Conservation (phyloP, 169 alveolate species). For the Cryptosporidium andersoni region DNA sequence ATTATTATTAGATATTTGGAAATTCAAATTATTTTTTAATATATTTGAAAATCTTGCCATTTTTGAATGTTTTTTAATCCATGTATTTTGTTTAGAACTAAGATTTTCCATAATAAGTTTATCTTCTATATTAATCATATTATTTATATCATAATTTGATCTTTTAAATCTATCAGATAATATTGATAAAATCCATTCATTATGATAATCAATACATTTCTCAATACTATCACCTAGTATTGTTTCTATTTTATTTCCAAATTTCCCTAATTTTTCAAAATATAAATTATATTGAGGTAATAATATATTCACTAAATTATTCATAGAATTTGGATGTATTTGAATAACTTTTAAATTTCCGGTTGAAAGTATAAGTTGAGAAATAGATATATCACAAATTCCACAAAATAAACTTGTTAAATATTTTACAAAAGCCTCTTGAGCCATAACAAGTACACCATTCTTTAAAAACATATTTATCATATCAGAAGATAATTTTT, state of each 20-base stretch:
- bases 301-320: background rate
- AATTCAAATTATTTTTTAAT: background rate
- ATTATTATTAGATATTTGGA: background rate
- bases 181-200: background rate
- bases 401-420: background rate
- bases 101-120: background rate
- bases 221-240: background rate
- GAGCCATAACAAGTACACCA: background rate
- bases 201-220: background rate
- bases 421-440: background rate
- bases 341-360: conserved; percentile 12
- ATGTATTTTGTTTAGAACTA: background rate
- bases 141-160: conserved; percentile 5
- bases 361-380: background rate
- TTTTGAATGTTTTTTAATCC: background rate
- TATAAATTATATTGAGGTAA: background rate
- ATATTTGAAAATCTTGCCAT: background rate
- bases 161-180: background rate
- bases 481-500: background rate
- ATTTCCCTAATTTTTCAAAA: background rate
- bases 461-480: background rate
- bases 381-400: background rate
- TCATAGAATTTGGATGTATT: background rate
- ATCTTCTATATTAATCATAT: background rate
- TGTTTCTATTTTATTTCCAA: background rate